Percentiles rank a stretch among this genome's conserved stretches.
These are phyloP conservation scores for Pichia sp. DNA, from an alignment of 1,139 yeast genomes.

Conservation along the genomic window DNA sequence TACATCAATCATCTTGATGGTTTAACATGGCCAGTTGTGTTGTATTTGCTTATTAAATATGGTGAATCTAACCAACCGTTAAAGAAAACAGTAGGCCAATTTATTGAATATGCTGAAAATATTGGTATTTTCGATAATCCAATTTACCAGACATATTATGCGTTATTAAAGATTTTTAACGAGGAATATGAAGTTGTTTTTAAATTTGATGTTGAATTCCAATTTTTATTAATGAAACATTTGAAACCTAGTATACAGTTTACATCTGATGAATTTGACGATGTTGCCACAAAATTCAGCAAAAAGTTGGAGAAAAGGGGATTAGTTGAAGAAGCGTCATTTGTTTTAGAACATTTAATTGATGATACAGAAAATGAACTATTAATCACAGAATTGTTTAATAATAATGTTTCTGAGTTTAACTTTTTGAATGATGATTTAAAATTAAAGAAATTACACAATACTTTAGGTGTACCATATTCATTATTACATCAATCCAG, in stretches of 20 bases:
- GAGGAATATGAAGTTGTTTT: constrained; percentile 11
- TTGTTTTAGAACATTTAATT: constrained; percentile 50
- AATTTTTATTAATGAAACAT: constrained; percentile 22
- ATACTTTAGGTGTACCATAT: constrained; percentile 41
- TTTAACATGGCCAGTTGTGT: constrained; percentile 61
- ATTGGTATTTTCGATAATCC: constrained; percentile 5
- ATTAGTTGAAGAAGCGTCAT: constrained; percentile 55
- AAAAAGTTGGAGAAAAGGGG: constrained; percentile 44
- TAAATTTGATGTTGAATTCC: constrained; percentile 24
- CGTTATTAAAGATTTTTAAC: constrained; percentile 37
- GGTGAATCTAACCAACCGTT: constrained; percentile 38
- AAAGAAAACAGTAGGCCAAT: constrained; percentile 11
- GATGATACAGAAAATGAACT: constrained; percentile 27
- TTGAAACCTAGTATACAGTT: constrained; percentile 15
- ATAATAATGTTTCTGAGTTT: constrained; percentile 41
- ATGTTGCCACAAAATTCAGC: constrained; percentile 45
- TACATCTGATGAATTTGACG: constrained; percentile 32
- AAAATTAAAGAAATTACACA: constrained; percentile 34
- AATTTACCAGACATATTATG: constrained; percentile 19
- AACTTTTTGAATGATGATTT: constrained; percentile 26
- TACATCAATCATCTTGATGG: constrained; percentile 35
- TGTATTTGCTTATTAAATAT: constrained; percentile 57
- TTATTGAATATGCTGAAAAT: constrained; percentile 13
- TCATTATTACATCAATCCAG: constrained; percentile 45
- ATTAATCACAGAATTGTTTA: constrained; percentile 35